A percentile compares a stretch with the other conserved stretches of the same genome.
phyloP scores from a whole-genome alignment of 192 early-diverging fungal genomes.

The Entomortierella lignicola region DNA sequence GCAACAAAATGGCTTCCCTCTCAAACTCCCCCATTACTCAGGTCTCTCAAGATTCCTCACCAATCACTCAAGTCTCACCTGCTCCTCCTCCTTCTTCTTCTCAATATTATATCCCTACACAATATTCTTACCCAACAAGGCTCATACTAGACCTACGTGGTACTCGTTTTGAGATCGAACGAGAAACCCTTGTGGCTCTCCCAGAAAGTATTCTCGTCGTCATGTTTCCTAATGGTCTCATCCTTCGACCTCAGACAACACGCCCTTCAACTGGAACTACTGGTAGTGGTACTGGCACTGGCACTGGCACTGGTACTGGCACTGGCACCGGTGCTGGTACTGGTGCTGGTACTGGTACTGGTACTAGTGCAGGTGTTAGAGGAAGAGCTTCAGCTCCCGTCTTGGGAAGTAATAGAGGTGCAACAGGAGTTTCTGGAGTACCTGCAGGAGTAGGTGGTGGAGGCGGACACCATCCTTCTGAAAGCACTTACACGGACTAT shows the following conservation, averaged over 20 bases:
- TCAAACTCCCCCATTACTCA: constrained; percentile 57
- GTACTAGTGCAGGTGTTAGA: neutral
- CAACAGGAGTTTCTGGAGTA: neutral
- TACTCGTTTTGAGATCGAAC: constrained; percentile 63
- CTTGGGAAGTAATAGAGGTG: neutral
- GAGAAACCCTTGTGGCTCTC: constrained; percentile 64
- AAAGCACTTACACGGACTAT: constrained; percentile 46
- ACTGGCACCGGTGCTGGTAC: neutral
- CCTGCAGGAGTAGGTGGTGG: neutral
- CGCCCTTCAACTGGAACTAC: no score
- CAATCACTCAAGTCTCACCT: constrained; percentile 26
- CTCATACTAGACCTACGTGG: constrained; percentile 69
- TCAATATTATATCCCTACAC: constrained; percentile 17
- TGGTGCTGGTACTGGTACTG: neutral
- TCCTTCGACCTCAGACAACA: constrained; percentile 43
- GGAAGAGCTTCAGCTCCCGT: neutral
- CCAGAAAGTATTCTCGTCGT: constrained; percentile 71
- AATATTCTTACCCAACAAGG: constrained; percentile 56
- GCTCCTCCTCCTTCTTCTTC: constrained; percentile 14
- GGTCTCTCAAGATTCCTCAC: constrained; percentile 44
- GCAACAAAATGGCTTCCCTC: neutral
- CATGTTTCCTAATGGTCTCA: constrained; percentile 72
- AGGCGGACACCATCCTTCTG: constrained; percentile 27
- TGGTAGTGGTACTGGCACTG: neutral
- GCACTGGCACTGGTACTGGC: neutral